Evolutionary conservation across 371 early-diverging fungal species (phyloP).

Genomic region (Actinomortierella ambigua): DNA sequence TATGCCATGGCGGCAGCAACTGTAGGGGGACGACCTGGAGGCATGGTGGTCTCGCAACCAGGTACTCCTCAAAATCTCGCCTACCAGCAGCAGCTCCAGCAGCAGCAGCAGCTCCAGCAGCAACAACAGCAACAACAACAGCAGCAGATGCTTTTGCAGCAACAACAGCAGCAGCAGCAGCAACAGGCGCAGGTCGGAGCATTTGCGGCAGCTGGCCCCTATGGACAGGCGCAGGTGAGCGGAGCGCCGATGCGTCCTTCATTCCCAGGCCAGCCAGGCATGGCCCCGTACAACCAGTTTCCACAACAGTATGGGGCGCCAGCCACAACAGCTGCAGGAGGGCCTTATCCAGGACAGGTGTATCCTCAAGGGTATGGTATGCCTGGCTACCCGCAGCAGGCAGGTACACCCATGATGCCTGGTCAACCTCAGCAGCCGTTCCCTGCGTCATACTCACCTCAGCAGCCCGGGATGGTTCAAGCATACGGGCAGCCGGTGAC

Average conservation of each 20-base stretch:
- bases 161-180: conserved; percentile 21
- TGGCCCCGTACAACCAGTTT: too few species aligned
- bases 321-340: too few species aligned
- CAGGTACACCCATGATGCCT: conserved; percentile 1
- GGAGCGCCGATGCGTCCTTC: too few species aligned
- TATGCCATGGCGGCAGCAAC: conserved; percentile 8
- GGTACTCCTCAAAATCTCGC: conserved; percentile 10
- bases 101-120: conserved; percentile 22
- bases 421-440: conserved; percentile 17
- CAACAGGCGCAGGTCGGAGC: conserved; percentile 6
- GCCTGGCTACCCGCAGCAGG: conserved; percentile 9
- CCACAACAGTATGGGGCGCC: too few species aligned
- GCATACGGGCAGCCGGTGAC: conserved; percentile 16
- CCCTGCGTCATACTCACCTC: conserved; percentile 7
- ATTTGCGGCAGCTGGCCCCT: too few species aligned
- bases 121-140: conserved; percentile 11
- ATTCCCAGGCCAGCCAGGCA: too few species aligned
- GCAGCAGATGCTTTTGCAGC: not conserved
- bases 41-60: not conserved
- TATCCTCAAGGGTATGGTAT: conserved; percentile 15
- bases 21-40: conserved; percentile 16
- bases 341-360: too few species aligned
- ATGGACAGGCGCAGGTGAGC: too few species aligned
- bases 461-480: conserved; percentile 9
- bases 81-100: conserved; percentile 14